Percentiles rank a stretch among this genome's conserved stretches.
Conservation (phyloP, 2,329 filamentous ascomycete genomes). For the Alternaria sp. region DNA sequence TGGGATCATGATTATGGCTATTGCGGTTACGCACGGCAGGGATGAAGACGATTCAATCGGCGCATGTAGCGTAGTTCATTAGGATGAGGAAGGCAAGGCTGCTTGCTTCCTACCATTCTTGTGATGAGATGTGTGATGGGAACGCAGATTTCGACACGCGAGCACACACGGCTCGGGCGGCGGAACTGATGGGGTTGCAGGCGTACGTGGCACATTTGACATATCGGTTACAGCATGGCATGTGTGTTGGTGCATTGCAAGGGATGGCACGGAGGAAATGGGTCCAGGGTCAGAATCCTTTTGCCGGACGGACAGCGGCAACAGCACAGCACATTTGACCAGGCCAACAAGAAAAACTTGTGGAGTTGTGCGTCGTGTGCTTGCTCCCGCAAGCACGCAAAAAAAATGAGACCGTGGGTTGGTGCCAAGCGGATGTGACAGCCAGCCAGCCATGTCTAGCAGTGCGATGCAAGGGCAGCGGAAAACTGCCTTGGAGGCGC, state of each 20-base stretch:
- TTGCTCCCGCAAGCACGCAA: not conserved
- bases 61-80: not conserved
- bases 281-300: slow-evolving; percentile 16
- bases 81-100: not conserved
- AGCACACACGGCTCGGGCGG: slow-evolving; percentile 9
- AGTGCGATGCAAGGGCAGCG: not conserved
- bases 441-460: not conserved
- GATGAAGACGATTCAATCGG: not conserved
- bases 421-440: not conserved
- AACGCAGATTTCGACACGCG: not conserved
- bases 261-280: slow-evolving; percentile 19
- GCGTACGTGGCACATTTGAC: slow-evolving; percentile 12
- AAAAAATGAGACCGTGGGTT: not conserved
- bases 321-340: slow-evolving; percentile 2
- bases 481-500: not conserved
- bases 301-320: slow-evolving; percentile 6
- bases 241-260: slow-evolving; percentile 3
- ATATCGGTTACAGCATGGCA: slow-evolving; percentile 7
- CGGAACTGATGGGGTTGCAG: slow-evolving; percentile 9
- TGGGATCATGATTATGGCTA: not conserved
- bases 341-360: not conserved
- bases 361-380: slow-evolving; percentile 5
- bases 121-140: slow-evolving; percentile 2
- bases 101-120: not conserved
- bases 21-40: not conserved